Conservation (phyloP, 352 stramenopile genomes). For the Phytophthora sansomeana region DNA sequence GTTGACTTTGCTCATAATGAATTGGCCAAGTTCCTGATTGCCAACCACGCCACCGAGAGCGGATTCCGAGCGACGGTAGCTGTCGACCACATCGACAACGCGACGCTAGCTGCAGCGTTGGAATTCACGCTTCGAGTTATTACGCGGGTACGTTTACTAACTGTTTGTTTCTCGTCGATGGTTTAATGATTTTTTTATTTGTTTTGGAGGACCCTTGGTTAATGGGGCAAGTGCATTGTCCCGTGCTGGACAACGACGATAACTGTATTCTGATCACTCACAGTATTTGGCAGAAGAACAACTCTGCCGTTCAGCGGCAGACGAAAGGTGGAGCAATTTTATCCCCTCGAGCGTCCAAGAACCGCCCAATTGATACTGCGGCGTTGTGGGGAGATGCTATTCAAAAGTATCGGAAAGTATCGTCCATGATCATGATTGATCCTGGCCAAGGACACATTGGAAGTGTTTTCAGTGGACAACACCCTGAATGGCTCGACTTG, state of each 20-base stretch:
- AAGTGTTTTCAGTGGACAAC: slow-evolving; percentile 75
- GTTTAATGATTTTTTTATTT: slow-evolving; percentile 3
- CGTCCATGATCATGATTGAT: slow-evolving; percentile 78
- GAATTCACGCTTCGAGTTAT: slow-evolving; percentile 74
- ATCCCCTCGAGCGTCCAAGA: slow-evolving; percentile 31
- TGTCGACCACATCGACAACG: slow-evolving; percentile 67
- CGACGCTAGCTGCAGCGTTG: slow-evolving; percentile 64
- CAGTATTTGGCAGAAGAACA: slow-evolving; percentile 76
- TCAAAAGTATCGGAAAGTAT: slow-evolving; percentile 78
- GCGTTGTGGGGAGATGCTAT: slow-evolving; percentile 58
- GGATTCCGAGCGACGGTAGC: slow-evolving; percentile 63
- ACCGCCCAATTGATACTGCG: slow-evolving; percentile 35
- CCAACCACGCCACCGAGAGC: slow-evolving; percentile 69
- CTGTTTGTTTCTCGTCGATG: neutral
- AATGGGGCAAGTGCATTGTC: slow-evolving; percentile 80
- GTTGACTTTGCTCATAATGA: slow-evolving; percentile 85
- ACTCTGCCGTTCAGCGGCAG: neutral
- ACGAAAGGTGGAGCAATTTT: slow-evolving; percentile 18
- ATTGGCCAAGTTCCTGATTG: slow-evolving; percentile 70
- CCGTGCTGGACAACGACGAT: slow-evolving; percentile 62
- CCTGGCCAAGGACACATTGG: slow-evolving; percentile 79
- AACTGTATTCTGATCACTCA: slow-evolving; percentile 74
- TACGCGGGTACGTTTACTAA: slow-evolving; percentile 48
- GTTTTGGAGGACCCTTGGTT: slow-evolving; percentile 63
- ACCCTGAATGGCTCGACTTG: slow-evolving; percentile 75